Conservation (phyloP, 129 eudicot species). For the Deinandra increscens region DNA sequence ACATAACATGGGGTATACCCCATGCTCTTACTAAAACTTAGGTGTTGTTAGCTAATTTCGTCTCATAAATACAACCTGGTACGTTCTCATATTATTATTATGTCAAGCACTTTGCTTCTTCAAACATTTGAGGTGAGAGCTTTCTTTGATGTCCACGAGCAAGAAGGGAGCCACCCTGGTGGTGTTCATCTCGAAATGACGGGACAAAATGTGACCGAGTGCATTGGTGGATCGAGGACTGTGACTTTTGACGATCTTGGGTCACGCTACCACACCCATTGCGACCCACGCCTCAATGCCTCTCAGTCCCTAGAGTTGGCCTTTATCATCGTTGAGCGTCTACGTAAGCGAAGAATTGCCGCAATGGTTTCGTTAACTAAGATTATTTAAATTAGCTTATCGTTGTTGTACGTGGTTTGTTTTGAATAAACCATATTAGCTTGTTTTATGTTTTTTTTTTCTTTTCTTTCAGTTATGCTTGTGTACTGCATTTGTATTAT, state of each 20-base stretch:
- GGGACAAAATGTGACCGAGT: slow-evolving; percentile 84
- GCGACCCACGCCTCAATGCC: slow-evolving; percentile 84
- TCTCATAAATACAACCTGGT: no score
- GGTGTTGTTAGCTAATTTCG: no score
- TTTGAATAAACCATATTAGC: neutral
- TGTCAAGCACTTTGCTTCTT: no score
- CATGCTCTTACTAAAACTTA: no score
- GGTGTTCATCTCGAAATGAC: slow-evolving; percentile 95
- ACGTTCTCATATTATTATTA: no score
- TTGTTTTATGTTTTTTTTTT: neutral
- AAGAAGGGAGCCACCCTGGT: slow-evolving; percentile 89
- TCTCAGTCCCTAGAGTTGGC: slow-evolving; percentile 88
- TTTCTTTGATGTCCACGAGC: slow-evolving; percentile 89
- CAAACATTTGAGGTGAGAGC: slow-evolving; percentile 69
- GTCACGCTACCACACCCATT: slow-evolving; percentile 94
- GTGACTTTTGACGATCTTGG: slow-evolving; percentile 78
- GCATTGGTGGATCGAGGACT: slow-evolving; percentile 85
- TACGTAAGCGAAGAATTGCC: slow-evolving; percentile 35
- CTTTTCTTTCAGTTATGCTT: neutral
- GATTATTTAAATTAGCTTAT: neutral
- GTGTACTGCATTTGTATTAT: no score
- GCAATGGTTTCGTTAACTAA: slow-evolving; percentile 11
- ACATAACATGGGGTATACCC: no score
- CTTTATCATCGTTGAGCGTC: slow-evolving; percentile 80
- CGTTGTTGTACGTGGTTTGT: neutral